Percentiles rank a stretch among this genome's conserved stretches.
Conservation (phyloP, 148 eudicot species). For the Gaultheria prostrata region DNA sequence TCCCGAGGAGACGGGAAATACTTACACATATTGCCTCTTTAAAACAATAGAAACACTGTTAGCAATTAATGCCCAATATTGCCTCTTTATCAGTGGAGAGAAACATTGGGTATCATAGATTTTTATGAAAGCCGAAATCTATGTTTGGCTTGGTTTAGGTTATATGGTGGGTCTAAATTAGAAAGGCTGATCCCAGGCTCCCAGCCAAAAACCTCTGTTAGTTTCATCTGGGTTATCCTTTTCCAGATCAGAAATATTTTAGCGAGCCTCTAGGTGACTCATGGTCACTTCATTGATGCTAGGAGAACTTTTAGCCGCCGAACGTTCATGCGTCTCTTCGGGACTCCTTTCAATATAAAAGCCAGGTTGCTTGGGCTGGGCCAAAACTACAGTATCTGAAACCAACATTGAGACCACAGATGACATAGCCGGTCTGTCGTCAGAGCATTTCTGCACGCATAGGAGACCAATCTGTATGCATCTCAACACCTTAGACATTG, state of each 20-base stretch:
- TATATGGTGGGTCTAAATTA: not conserved
- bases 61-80: not conserved
- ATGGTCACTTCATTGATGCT: not conserved
- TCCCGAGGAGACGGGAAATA: not conserved
- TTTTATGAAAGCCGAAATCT: not conserved
- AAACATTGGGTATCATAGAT: not conserved
- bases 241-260: not conserved
- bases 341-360: constrained; percentile 8
- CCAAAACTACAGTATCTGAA: not conserved
- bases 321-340: not conserved
- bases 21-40: too few species aligned
- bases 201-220: not conserved
- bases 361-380: constrained; percentile 11
- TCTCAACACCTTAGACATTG: not conserved
- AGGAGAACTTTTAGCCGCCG: not conserved
- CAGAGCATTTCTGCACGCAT: not conserved
- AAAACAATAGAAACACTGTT: too few species aligned
- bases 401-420: constrained; percentile 1
- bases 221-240: too few species aligned
- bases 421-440: constrained; percentile 5
- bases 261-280: not conserved
- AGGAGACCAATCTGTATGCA: constrained; percentile 9
- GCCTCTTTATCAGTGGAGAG: not conserved
- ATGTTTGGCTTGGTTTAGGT: not conserved
- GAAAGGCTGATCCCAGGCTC: not conserved